phyloP scores from a whole-genome alignment of 345 rosid genomes.

The Toxicodendron radicans region DNA sequence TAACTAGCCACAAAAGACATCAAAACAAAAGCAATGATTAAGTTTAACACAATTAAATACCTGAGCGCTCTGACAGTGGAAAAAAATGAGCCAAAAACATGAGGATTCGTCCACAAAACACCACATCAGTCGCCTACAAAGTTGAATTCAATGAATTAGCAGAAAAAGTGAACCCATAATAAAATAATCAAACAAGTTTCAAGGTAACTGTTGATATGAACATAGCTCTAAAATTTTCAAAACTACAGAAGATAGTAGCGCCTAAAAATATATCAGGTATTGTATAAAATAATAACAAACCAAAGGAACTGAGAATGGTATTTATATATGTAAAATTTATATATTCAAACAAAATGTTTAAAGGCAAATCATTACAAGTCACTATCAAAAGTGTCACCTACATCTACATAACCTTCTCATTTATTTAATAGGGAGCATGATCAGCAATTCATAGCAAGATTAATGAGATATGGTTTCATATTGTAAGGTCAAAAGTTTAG shows the following conservation, averaged over 20 bases:
- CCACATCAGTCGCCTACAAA: conserved; percentile 90
- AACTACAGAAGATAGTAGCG: not conserved
- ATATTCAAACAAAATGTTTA: not conserved
- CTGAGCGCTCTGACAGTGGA: conserved; percentile 95
- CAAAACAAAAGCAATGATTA: not conserved
- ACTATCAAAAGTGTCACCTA: not conserved
- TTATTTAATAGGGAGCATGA: not conserved
- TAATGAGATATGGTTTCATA: not conserved
- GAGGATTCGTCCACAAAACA: conserved; percentile 94
- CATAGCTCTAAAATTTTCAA: not conserved
- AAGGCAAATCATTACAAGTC: not conserved
- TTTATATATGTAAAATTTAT: not conserved
- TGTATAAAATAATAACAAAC: not conserved
- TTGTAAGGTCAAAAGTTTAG: not conserved
- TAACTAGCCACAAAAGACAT: conserved; percentile 12
- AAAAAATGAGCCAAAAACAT: conserved; percentile 97
- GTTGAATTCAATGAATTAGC: conserved; percentile 23
- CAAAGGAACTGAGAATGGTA: not conserved
- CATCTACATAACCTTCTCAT: not conserved
- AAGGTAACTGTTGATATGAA: not conserved
- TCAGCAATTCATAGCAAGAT: not conserved
- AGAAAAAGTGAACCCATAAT: conserved; percentile 5
- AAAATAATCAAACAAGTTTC: not conserved
- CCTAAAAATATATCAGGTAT: not conserved
- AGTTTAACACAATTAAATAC: conserved; percentile 36